phyloP scores from a whole-genome alignment of 805 yeast genomes.

The Ogataea parapolymorpha region DNA sequence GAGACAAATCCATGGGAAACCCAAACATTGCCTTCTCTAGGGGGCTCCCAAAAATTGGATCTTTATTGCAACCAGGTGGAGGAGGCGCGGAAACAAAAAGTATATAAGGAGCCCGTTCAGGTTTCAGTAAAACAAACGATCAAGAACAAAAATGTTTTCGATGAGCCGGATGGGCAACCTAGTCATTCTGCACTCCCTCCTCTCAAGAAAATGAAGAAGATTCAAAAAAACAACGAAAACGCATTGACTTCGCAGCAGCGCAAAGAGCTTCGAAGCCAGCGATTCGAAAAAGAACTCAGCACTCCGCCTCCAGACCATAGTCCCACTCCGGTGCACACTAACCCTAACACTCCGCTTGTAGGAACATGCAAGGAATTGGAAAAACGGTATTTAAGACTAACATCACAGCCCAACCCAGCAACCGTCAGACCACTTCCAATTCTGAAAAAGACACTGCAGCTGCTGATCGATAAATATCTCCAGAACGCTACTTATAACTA shows the following conservation, averaged over 20 bases:
- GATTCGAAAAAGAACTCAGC: constrained; percentile 42
- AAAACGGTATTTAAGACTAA: constrained; percentile 76
- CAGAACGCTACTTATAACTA: constrained; percentile 63
- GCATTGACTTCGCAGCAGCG: constrained; percentile 27
- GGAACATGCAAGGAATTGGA: constrained; percentile 70
- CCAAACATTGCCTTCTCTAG: constrained; percentile 47
- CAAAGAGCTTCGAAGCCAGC: constrained; percentile 42
- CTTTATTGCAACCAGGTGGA: constrained; percentile 18
- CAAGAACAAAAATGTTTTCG: constrained; percentile 14
- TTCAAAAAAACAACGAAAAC: constrained; percentile 23
- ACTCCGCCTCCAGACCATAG: constrained; percentile 13
- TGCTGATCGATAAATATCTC: constrained; percentile 51
- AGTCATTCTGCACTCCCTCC: constrained; percentile 10
- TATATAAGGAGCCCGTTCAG: constrained; percentile 7
- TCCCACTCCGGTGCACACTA: constrained; percentile 5
- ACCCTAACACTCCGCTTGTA: constrained; percentile 33
- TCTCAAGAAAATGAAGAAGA: constrained; percentile 13
- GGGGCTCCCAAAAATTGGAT: constrained; percentile 14
- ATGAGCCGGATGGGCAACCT: constrained; percentile 4
- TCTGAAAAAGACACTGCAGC: constrained; percentile 53
- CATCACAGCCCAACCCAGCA: constrained; percentile 88
- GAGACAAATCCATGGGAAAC: constrained; percentile 52
- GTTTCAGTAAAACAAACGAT: constrained; percentile 1
- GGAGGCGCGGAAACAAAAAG: constrained; percentile 1
- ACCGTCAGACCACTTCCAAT: constrained; percentile 71